These are phyloP conservation scores for Fusarium austroafricanum DNA, from an alignment of 2,329 filamentous ascomycete genomes.

Conservation along the genomic window DNA sequence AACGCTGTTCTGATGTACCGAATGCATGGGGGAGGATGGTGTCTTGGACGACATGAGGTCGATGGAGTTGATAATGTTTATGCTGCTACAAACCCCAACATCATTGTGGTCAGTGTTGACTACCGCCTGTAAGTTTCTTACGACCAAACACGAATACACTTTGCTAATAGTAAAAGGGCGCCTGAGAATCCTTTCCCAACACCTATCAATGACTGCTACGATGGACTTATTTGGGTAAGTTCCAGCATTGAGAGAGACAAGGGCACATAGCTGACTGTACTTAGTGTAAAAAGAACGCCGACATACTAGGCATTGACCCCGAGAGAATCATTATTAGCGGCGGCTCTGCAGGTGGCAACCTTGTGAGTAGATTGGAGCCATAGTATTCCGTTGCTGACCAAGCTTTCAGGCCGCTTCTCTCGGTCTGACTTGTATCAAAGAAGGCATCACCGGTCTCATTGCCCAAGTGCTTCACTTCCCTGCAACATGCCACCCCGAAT, in stretches of 20 bases:
- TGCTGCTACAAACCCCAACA: conserved; percentile 22
- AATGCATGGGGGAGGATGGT: conserved; percentile 45
- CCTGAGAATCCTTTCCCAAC: conserved; percentile 40
- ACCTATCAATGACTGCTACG: conserved; percentile 39
- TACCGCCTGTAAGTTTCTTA: conserved; percentile 33
- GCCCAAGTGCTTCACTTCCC: conserved; percentile 42
- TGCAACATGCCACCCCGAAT: conserved; percentile 39
- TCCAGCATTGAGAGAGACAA: neutral
- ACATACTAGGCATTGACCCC: conserved; percentile 26
- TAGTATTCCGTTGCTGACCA: neutral
- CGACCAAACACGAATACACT: accelerated
- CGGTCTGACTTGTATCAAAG: conserved; percentile 12
- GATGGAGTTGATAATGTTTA: conserved; percentile 42
- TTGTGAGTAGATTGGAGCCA: neutral
- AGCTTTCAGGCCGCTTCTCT: conserved; percentile 31
- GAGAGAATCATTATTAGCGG: conserved; percentile 39
- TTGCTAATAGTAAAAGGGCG: conserved; percentile 14
- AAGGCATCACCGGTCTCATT: conserved; percentile 31
- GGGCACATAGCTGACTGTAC: neutral
- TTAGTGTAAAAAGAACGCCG: conserved; percentile 39
- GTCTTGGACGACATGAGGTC: conserved; percentile 39
- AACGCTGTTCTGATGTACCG: conserved; percentile 40
- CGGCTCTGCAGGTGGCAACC: conserved; percentile 38
- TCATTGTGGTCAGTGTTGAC: conserved; percentile 42
- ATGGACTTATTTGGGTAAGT: conserved; percentile 41